A percentile compares a stretch with the other conserved stretches of the same genome.
phyloP scores from a whole-genome alignment of 2,329 filamentous ascomycete species.

The Fusarium mundagurra region DNA sequence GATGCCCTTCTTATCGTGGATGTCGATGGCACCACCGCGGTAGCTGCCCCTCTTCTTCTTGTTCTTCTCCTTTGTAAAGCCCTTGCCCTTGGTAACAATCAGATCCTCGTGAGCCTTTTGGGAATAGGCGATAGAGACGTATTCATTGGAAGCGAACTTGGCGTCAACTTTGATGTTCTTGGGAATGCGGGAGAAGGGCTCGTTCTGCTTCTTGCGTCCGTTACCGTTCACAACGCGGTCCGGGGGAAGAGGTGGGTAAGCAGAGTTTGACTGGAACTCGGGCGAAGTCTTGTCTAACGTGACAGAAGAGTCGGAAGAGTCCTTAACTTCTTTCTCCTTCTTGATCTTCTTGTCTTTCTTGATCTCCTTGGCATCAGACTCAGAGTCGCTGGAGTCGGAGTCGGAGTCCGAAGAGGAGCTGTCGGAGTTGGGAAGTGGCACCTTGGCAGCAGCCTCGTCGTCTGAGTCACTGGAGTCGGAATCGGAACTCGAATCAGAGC shows the following conservation, averaged over 20 bases:
- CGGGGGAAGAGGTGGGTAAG: constrained; percentile 63
- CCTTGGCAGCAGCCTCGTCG: constrained; percentile 50
- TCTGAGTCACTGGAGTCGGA: constrained; percentile 51
- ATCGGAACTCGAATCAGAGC: constrained; percentile 45
- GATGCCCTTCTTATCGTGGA: constrained; percentile 81
- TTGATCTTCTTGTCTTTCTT: constrained; percentile 37
- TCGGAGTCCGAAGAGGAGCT: constrained; percentile 47
- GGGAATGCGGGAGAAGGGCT: constrained; percentile 81
- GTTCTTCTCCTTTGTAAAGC: constrained; percentile 99
- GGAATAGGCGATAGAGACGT: constrained; percentile 86
- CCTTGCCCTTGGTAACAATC: constrained; percentile 91
- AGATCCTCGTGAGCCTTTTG: constrained; percentile 88
- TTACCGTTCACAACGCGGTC: constrained; percentile 51
- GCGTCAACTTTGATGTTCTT: constrained; percentile 74
- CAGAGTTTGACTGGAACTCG: constrained; percentile 44
- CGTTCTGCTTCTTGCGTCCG: constrained; percentile 63
- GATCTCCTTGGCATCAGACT: constrained; percentile 42
- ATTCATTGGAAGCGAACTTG: constrained; percentile 80
- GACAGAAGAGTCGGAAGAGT: constrained; percentile 56
- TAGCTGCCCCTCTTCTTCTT: constrained; percentile 96
- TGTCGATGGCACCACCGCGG: constrained; percentile 88
- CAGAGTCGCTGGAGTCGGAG: constrained; percentile 49
- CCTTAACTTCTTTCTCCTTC: constrained; percentile 37
- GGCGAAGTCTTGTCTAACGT: constrained; percentile 64
- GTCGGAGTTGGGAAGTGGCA: constrained; percentile 56